Evolutionary conservation across 2,329 filamentous ascomycete species (phyloP).

Genomic region (Tolypocladium ovalisporum): DNA sequence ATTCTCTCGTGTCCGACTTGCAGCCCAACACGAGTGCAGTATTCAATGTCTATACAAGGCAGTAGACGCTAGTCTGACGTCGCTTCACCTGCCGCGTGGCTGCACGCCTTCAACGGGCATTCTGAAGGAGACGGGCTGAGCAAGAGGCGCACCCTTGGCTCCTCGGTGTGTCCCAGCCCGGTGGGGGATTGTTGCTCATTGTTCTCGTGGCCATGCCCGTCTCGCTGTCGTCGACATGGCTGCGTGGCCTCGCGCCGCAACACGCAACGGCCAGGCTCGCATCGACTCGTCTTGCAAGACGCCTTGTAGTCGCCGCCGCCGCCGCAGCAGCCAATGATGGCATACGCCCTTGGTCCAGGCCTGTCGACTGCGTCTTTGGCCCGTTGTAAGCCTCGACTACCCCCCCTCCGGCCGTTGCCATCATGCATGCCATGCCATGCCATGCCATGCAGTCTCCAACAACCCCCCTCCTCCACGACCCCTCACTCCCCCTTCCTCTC

Average conservation of each 20-base stretch:
- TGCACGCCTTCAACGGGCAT: neutral
- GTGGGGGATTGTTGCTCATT: neutral
- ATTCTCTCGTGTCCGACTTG: neutral
- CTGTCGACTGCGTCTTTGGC: neutral
- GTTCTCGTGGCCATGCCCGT: neutral
- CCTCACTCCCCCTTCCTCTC: neutral
- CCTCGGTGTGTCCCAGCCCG: conserved; percentile 1
- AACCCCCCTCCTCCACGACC: neutral
- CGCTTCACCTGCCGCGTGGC: neutral
- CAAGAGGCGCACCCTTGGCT: neutral
- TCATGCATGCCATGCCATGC: neutral
- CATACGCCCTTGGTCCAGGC: neutral
- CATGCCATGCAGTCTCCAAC: too few relatives aligned
- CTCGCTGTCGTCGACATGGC: neutral
- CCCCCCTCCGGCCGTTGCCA: neutral
- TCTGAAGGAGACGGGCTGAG: neutral
- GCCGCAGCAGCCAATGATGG: neutral
- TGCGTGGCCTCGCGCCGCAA: neutral
- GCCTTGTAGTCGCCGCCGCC: neutral
- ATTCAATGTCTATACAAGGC: neutral
- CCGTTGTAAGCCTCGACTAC: neutral
- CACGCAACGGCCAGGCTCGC: neutral
- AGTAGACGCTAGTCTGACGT: neutral
- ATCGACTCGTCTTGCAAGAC: neutral
- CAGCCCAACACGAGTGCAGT: neutral